A percentile compares a stretch with the other conserved stretches of the same genome.
Conservation (phyloP, 805 yeast species). For the Ogataea thermomethanolica region DNA sequence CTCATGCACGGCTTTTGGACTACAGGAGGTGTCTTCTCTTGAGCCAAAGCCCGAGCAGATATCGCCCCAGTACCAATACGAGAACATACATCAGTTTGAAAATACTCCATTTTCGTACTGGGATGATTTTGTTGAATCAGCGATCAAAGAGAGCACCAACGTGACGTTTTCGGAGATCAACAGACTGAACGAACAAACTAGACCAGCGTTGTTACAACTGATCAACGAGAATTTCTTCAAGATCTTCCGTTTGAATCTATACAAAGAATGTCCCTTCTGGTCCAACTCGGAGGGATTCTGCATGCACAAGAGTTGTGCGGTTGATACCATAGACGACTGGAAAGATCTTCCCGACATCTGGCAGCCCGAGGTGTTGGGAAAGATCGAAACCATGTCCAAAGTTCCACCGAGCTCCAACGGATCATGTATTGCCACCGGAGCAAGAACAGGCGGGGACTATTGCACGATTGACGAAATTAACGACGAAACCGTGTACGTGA, state of each 20-base stretch:
- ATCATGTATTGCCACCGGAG: constrained; percentile 21
- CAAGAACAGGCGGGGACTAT: constrained; percentile 43
- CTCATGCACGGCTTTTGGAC: constrained; percentile 9
- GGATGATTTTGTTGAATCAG: constrained; percentile 20
- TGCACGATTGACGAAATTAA: constrained; percentile 62
- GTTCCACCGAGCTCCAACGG: constrained; percentile 32
- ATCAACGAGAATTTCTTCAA: constrained; percentile 79
- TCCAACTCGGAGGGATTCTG: constrained; percentile 74
- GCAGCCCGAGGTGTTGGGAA: constrained; percentile 70
- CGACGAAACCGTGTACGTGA: constrained; percentile 76
- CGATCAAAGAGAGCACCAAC: constrained; percentile 29
- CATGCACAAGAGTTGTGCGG: constrained; percentile 85
- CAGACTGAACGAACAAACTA: constrained; percentile 46
- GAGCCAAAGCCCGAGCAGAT: constrained; percentile 23
- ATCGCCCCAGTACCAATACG: constrained; percentile 26
- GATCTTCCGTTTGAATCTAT: constrained; percentile 81
- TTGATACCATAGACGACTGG: constrained; percentile 76
- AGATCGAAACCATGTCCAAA: constrained; percentile 34
- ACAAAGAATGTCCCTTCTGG: constrained; percentile 84
- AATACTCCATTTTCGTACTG: constrained; percentile 30
- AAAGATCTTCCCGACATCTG: constrained; percentile 66
- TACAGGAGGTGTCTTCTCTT: constrained; percentile 19
- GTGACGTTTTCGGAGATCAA: constrained; percentile 46
- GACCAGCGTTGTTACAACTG: constrained; percentile 54
- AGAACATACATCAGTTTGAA: constrained; percentile 30